Percentiles rank a stretch among this genome's conserved stretches.
Evolutionary conservation across 306 rosid genomes (phyloP).

Genomic region (Cucumis sativus): DNA sequence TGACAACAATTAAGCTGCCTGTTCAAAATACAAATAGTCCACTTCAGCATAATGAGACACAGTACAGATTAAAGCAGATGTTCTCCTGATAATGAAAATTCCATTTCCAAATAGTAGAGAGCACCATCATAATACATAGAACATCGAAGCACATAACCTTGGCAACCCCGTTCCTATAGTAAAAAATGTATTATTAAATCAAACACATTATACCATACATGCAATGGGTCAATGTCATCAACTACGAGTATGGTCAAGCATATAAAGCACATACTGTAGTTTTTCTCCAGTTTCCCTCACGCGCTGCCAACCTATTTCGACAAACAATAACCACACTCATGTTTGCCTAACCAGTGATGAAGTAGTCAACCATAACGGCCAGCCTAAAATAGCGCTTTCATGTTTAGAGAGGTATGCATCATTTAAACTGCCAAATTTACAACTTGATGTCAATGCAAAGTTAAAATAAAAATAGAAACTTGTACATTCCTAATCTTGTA

Average conservation of each 20-base stretch:
- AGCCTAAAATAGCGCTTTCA: conserved; percentile 42
- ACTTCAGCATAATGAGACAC: not conserved
- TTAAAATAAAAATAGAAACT: not conserved
- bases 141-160: not conserved
- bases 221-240: not conserved
- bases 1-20: too few species aligned
- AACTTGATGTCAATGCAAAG: conserved; percentile 10
- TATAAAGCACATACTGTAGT: not conserved
- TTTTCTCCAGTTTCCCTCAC: not conserved
- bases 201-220: not conserved
- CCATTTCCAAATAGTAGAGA: not conserved
- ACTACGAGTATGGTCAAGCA: not conserved
- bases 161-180: not conserved
- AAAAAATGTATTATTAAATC: not conserved
- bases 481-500: not conserved
- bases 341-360: conserved; percentile 33
- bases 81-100: not conserved
- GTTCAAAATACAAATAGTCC: too few species aligned
- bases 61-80: not conserved
- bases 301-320: not conserved
- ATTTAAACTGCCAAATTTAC: conserved; percentile 45
- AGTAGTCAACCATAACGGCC: conserved; percentile 42
- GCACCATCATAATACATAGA: not conserved
- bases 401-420: conserved; percentile 68
- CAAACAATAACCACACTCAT: not conserved